Base-by-base conservation (phyloP, 2,329 filamentous ascomycete species). In the Endoconidiophora polonica region DNA sequence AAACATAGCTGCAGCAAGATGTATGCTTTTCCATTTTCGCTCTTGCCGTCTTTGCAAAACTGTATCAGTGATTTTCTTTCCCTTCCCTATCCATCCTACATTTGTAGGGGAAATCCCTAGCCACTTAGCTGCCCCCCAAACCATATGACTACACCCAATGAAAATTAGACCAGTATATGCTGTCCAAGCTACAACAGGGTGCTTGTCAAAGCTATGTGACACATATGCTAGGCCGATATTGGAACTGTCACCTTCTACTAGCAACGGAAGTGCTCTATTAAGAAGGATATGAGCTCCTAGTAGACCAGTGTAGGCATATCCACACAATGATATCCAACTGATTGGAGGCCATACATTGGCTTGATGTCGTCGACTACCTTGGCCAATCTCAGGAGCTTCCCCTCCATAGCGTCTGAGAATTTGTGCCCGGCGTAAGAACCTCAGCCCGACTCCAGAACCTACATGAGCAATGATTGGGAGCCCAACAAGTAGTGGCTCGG, bases 91-190 rank as follows among this genome's bases (percentile, higher is more conserved):
- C 61, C 57, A 67, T 67, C 62, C 76, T 58, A 63, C 73, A 55
- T 67, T 69, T 1, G 71, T 69, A 18, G 81, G 80, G 46, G 79
- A 71, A 44, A 74, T 68, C 0, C 78, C 78, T 53, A 88, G 66
- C 83, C 86, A 95, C 63, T 77, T 82, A n/a, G 86, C 84, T 65
- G 78, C 77, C 2, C 88, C 88, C 77, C 86, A 93, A 5, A 84
- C 76, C 62, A 88, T 79, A 66, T 95, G 88, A 53, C 79, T 84
- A 22, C 76, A 79, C 0, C 79, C 83, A 0, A 81, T 65, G 14
- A 67, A 68, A 5, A 94, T 68, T 45, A 95, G 68, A 1, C 78
- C 72, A 1, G 68, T 59, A 62, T 93, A 94, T 1, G 82, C 80
- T 1, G 72, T 57, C 61, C 78, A 82, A n/a, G 83, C 77, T 6